Percentiles rank a stretch among this genome's conserved stretches.
Conservation (phyloP, 257 asterid genomes). For the Osmanthus fragrans region DNA sequence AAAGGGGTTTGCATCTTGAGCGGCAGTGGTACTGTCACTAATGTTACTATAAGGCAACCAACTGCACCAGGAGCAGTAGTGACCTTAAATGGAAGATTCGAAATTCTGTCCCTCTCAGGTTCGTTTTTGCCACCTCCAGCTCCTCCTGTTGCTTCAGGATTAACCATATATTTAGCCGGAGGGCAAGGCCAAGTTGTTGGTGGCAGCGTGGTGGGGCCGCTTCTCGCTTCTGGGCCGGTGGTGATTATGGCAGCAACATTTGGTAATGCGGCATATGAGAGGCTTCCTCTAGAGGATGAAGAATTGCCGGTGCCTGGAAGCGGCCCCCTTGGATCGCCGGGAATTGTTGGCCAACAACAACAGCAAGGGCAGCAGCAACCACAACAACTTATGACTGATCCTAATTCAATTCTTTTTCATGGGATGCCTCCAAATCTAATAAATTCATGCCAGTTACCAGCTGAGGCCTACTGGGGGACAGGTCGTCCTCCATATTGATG, state of each 20-base stretch:
- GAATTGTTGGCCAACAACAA: conserved; percentile 28
- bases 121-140: conserved; percentile 93
- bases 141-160: conserved; percentile 77
- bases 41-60: conserved; percentile 81
- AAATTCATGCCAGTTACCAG: conserved; percentile 68
- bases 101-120: conserved; percentile 81
- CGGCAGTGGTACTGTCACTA: conserved; percentile 80
- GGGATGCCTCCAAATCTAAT: conserved; percentile 64
- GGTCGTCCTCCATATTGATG: conserved; percentile 67
- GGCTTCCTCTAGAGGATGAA: conserved; percentile 87
- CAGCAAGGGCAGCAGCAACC: conserved; percentile 21
- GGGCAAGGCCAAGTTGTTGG: conserved; percentile 97
- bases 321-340: conserved; percentile 46
- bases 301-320: conserved; percentile 33
- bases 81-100: conserved; percentile 77
- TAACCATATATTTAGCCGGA: conserved; percentile 80
- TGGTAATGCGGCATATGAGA: conserved; percentile 88
- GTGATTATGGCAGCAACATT: conserved; percentile 94
- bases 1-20: conserved; percentile 80
- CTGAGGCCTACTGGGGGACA: conserved; percentile 73
- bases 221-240: conserved; percentile 83
- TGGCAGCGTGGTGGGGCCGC: conserved; percentile 85
- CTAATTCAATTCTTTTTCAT: conserved; percentile 41
- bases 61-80: conserved; percentile 76
- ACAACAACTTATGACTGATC: conserved; percentile 33